Base-by-base conservation (phyloP, 2,329 filamentous ascomycete species). In the Orbilia ellipsospora region DNA sequence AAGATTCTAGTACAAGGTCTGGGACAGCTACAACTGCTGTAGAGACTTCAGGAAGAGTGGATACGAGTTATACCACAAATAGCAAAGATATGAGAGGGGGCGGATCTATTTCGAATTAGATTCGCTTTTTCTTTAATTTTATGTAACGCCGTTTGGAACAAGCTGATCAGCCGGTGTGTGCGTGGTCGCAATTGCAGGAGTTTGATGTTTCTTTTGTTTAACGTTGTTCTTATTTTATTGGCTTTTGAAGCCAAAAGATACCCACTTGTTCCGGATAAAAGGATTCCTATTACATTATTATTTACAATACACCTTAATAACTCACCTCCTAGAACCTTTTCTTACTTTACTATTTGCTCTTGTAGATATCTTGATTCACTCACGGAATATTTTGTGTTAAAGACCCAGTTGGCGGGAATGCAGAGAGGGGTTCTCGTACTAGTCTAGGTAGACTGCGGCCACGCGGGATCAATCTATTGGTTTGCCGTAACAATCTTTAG, bases 31-130 rank as follows among this genome's bases (percentile, higher is more conserved):
- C 69, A n/a, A 74, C 57, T 15, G 20, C 45, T 6, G 51, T 57
- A 6, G 70, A 74, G 26, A 36, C 56, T 4, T 52, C 60, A 26
- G 55, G 51, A 12, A 63, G 70, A 57, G 16, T 44, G 13, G 64
- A 52, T 63, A 74, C 70, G 2, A 68, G 70, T 18, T 59, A 68
- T 50, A 74, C 70, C 7, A 23, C 18, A 15, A 56, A 74, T 60
- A 74, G 70, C 26, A 56, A 57, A 60, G 63, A 67, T 16, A 68
- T 68, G 63, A 40, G 63, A 7, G 63, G 61, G 12, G 70, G 70
- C 63, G 70, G 70, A 23, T 74, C 63, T 20, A 54, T 59, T 48
- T 68, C 42, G 51, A 52, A 48, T 70, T 28, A 18, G 45, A 55
- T 48, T 69, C 20, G 4, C 44, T 44, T 44, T 12, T 44, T 44